Base-by-base conservation (phyloP, 495 filamentous ascomycete genomes). In the Daldinia vernicosa region DNA sequence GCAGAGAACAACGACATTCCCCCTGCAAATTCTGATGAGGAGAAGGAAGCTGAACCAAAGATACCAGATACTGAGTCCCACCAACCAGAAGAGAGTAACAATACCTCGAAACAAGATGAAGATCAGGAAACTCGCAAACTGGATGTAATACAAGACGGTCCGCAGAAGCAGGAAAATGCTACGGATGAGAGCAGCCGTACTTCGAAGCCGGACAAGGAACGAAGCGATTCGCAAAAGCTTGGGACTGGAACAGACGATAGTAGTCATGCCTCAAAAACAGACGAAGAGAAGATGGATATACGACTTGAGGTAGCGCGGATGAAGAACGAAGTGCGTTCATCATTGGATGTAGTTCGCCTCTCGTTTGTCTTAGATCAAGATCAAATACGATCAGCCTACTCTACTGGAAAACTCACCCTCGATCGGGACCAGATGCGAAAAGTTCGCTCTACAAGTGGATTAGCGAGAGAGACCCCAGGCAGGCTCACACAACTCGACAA, bases 381-480 rank as follows among this genome's bases (percentile, higher is more conserved):
- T 37, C 70, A 72, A 37, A 68, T 72, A 64, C 60, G 57, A 28
- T 72, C 70, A 6, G 65, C 66, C 33, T 72, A 68, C 22, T 51
- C 65, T 50, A 68, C 70, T 4, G 70, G 70, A 35, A 72, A 43
- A 33, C 65, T 72, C 32, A 40, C 65, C 37, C 32, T 72, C 15
- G 70, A 72, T 28, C 37, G 32, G 15, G 70, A 72, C 12, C 70
- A 72, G 28, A 68, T 72, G 55, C 45, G 9, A 27, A 61, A 72
- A 11, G 64, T 72, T 32, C 60, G 60, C 51, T 64, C 64, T 52
- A 68, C 70, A 4, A 65, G 50, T 37, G 70, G 47, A 39, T 15
- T 68, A 51, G 70, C 50, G 9, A 60, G 70, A 51, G 55, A 68
- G 15, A 39, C 24, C 0, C n/a, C 53, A 37, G 17, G 11, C 2